phyloP scores from a whole-genome alignment of 2,329 filamentous ascomycete species.

The Helotiales sp. region DNA sequence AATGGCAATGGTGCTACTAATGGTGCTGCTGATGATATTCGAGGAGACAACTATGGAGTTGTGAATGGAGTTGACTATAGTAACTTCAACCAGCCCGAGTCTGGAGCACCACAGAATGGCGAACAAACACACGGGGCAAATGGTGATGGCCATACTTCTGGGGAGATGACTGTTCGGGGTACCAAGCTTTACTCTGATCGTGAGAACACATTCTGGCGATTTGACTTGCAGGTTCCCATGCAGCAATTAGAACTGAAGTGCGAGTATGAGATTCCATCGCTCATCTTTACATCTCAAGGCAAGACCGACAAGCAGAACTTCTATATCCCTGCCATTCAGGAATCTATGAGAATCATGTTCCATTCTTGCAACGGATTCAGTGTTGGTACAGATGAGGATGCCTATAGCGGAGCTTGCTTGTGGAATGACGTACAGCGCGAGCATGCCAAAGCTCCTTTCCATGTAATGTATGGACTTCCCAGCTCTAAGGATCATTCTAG shows the following conservation, averaged over 20 bases:
- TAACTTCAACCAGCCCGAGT: constrained; percentile 34
- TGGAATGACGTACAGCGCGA: constrained; percentile 92
- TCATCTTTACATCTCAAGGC: constrained; percentile 63
- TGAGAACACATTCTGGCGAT: constrained; percentile 89
- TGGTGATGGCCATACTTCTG: constrained; percentile 9
- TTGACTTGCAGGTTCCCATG: constrained; percentile 81
- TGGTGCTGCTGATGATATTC: constrained; percentile 15
- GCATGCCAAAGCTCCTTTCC: constrained; percentile 82
- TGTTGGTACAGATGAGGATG: constrained; percentile 80
- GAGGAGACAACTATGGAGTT: constrained; percentile 36
- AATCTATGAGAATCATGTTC: constrained; percentile 99
- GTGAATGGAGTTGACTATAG: constrained; percentile 41
- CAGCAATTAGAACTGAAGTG: constrained; percentile 72
- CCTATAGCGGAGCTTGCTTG: constrained; percentile 87
- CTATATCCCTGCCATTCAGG: constrained; percentile 79
- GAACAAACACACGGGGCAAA: background rate
- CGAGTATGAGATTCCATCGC: constrained; percentile 74
- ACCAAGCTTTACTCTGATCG: constrained; percentile 67
- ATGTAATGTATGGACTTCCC: constrained; percentile 76
- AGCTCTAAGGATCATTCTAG: constrained; percentile 42
- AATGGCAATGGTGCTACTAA: constrained; percentile 8
- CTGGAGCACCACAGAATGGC: constrained; percentile 2
- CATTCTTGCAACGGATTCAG: constrained; percentile 98
- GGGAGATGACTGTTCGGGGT: constrained; percentile 53
- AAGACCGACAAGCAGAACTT: constrained; percentile 71